Conservation (phyloP, 2,329 filamentous ascomycete genomes). For the Verticillium albo-atrum region DNA sequence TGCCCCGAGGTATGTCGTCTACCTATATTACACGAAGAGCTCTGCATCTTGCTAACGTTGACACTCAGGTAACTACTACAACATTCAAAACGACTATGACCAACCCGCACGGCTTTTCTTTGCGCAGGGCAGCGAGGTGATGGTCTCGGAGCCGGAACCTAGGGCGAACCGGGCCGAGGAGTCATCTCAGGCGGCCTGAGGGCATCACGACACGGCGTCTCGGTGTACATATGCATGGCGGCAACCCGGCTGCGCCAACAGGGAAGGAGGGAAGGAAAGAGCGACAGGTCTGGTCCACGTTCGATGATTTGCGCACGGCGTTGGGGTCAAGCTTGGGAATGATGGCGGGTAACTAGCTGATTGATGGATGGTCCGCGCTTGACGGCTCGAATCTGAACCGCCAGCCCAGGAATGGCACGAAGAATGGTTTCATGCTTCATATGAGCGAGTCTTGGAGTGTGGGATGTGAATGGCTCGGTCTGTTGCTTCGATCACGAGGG, state of each 20-base stretch:
- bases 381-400: not conserved
- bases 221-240: not conserved
- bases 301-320: not conserved
- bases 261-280: not conserved
- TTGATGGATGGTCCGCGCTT: not conserved
- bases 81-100: constrained; percentile 76
- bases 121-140: constrained; percentile 72
- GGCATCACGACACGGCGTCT: not conserved
- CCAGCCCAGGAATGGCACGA: not conserved
- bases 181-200: not conserved
- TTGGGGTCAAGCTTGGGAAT: not conserved
- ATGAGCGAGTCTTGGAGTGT: not conserved
- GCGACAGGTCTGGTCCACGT: not conserved
- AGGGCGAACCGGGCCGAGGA: not conserved
- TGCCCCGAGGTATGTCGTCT: constrained; percentile 75
- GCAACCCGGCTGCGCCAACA: too few species aligned
- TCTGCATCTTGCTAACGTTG: constrained; percentile 24
- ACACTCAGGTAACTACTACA: constrained; percentile 80
- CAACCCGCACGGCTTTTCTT: constrained; percentile 80
- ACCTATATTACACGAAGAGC: constrained; percentile 85
- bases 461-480: not conserved
- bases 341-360: not conserved
- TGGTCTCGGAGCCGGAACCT: not conserved
- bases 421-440: not conserved
- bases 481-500: not conserved